These are phyloP conservation scores for Immersiella caudata DNA, from an alignment of 495 filamentous ascomycete species.

Conservation along the genomic window DNA sequence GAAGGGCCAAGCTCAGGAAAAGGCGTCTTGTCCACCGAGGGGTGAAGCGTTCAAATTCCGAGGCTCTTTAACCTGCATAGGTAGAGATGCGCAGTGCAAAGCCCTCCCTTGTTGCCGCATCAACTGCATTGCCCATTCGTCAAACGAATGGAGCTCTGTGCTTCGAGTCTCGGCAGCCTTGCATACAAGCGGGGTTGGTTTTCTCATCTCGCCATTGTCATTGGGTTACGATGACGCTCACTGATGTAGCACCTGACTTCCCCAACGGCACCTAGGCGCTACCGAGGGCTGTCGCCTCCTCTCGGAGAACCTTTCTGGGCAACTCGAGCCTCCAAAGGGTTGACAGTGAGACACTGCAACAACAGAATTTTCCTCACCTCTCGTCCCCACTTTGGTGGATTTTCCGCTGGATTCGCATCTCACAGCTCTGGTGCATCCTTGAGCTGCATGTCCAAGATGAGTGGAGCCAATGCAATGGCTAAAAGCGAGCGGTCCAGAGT, in stretches of 20 bases:
- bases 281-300: neutral
- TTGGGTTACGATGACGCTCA: neutral
- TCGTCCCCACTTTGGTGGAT: neutral
- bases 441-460: constrained; percentile 4
- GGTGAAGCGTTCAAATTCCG: neutral
- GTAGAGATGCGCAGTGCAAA: neutral
- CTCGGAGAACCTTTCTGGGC: constrained; percentile 13
- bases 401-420: neutral
- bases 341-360: neutral
- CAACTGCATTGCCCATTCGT: neutral
- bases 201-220: constrained; percentile 2
- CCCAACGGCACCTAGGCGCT: neutral
- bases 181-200: constrained; percentile 15
- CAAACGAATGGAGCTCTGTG: neutral
- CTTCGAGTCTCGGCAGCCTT: constrained; percentile 16
- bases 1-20: neutral
- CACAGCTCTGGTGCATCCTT: neutral
- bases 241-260: constrained; percentile 12
- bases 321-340: neutral
- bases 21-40: neutral
- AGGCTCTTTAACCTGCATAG: neutral
- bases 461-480: constrained; percentile 1
- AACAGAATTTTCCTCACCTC: neutral
- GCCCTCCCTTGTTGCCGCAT: neutral
- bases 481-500: constrained; percentile 6